A percentile compares a stretch with the other conserved stretches of the same genome.
Evolutionary conservation across 163 green algal genomes (phyloP).

Genomic region (Prototheca wickerhamii): DNA sequence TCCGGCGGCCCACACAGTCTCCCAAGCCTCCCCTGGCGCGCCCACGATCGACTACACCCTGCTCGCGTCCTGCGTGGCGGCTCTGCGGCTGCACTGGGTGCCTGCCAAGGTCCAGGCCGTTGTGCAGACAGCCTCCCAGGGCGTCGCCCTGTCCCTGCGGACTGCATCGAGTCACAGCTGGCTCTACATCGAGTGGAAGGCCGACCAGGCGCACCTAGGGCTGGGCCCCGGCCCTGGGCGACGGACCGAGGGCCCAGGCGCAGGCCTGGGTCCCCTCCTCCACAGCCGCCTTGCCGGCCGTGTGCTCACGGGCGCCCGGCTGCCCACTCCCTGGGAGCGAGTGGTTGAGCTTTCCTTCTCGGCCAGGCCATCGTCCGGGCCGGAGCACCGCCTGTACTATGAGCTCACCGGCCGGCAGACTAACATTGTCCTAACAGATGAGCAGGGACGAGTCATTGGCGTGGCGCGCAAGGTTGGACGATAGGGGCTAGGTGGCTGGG

Average conservation of each 20-base stretch:
- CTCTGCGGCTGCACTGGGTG: conserved; percentile 10
- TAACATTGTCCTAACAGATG: conserved; percentile 33
- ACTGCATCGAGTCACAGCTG: conserved; percentile 7
- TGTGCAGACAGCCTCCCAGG: conserved; percentile 7
- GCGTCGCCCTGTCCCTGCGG: conserved; percentile 16
- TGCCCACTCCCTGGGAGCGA: conserved; percentile 57
- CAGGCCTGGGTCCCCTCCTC: conserved; percentile 18
- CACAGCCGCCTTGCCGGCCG: conserved; percentile 20
- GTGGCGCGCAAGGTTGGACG: conserved; percentile 15
- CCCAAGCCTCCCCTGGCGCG: neutral
- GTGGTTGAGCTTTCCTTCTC: conserved; percentile 53
- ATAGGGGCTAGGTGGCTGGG: conserved; percentile 26
- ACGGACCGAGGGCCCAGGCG: conserved; percentile 9
- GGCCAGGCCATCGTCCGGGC: neutral
- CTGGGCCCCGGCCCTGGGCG: neutral
- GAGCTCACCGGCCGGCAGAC: conserved; percentile 61
- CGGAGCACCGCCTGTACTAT: conserved; percentile 36
- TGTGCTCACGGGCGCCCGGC: conserved; percentile 31
- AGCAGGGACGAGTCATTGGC: conserved; percentile 10
- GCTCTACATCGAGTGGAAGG: conserved; percentile 23
- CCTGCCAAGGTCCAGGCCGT: conserved; percentile 19
- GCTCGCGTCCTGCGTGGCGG: conserved; percentile 4
- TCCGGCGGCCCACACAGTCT: too few relatives aligned
- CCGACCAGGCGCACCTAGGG: conserved; percentile 8
- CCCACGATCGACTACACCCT: conserved; percentile 21